Conservation (phyloP, 139 green algal species). For the Desmodesmus armatus region DNA sequence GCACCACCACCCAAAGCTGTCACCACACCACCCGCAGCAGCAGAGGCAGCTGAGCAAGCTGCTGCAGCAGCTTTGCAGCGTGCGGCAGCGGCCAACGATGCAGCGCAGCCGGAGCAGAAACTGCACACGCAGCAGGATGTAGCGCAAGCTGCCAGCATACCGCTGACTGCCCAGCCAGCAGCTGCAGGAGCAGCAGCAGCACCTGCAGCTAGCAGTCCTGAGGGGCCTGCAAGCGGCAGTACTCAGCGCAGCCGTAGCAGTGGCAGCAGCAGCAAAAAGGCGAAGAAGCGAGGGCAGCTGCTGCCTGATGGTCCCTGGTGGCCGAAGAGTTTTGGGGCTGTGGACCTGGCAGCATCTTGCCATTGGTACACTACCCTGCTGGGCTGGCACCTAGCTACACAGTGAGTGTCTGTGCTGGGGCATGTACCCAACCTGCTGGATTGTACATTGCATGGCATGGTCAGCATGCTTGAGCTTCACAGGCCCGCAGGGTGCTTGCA, state of each 20-base stretch:
- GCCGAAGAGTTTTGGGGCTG: background rate
- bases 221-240: background rate
- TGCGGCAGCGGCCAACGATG: background rate
- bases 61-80: no score
- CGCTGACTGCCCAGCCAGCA: background rate
- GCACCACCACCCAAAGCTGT: background rate
- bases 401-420: no score
- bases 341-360: background rate
- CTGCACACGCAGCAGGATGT: background rate
- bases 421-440: no score
- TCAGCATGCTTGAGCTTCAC: no score
- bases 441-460: no score
- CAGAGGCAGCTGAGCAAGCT: background rate
- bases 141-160: no score
- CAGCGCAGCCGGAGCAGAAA: background rate
- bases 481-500: no score
- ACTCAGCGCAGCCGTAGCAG: background rate
- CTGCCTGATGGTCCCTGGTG: background rate
- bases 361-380: background rate
- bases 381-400: background rate
- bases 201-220: background rate
- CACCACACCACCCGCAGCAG: background rate
- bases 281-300: background rate
- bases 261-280: background rate
- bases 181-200: conserved; percentile 11